A percentile compares a stretch with the other conserved stretches of the same genome.
These are phyloP conservation scores for Datura wrightii DNA, from an alignment of 257 asterid species.

Conservation along the genomic window DNA sequence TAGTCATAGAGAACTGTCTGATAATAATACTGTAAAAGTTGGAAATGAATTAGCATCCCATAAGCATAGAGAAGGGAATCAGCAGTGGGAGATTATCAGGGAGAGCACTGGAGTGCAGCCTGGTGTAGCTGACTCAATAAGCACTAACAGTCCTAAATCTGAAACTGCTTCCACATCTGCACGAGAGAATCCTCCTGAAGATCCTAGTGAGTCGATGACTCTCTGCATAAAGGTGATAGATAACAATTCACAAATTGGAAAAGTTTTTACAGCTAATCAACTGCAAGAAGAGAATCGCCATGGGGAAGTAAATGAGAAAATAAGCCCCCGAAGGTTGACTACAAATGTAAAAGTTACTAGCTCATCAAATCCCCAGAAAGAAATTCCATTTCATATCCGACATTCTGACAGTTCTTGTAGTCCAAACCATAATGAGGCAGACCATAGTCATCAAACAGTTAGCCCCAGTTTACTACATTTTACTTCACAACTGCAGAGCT, in stretches of 20 bases:
- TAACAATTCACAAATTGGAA: slow-evolving; percentile 34
- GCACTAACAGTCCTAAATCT: slow-evolving; percentile 27
- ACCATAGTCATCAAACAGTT: slow-evolving; percentile 29
- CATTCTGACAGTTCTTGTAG: slow-evolving; percentile 34
- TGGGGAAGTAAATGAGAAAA: slow-evolving; percentile 26
- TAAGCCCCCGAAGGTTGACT: slow-evolving; percentile 2
- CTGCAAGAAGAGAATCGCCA: slow-evolving; percentile 36
- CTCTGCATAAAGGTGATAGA: background rate
- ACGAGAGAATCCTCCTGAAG: background rate
- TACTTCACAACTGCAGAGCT: slow-evolving; percentile 27
- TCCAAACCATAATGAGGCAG: slow-evolving; percentile 33
- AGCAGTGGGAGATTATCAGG: background rate
- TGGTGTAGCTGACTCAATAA: slow-evolving; percentile 32
- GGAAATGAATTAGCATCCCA: background rate
- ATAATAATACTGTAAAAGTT: background rate
- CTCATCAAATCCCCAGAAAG: slow-evolving; percentile 32
- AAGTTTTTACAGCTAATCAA: slow-evolving; percentile 30
- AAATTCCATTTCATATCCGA: slow-evolving; percentile 31
- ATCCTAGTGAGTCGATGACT: background rate
- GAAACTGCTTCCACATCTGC: background rate
- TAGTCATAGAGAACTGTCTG: background rate
- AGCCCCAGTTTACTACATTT: slow-evolving; percentile 30
- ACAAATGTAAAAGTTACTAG: slow-evolving; percentile 13
- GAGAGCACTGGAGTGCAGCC: slow-evolving; percentile 35
- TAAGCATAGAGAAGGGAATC: slow-evolving; percentile 12